Base-by-base conservation (phyloP, 306 rosid genomes). In the Medicago truncatula region DNA sequence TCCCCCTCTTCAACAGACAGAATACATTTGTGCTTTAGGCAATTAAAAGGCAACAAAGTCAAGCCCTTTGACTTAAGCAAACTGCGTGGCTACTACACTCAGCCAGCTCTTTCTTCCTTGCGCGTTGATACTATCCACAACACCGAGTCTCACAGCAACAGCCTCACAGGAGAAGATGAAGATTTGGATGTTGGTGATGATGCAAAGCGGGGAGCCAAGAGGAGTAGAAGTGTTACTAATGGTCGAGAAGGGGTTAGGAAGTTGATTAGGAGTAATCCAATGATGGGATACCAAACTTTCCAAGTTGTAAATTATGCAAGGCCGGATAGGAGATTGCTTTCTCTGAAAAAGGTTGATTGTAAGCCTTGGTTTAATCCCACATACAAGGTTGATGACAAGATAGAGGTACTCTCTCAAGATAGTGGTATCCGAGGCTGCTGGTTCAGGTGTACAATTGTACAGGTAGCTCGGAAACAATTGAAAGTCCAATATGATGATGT, bases 351-450 rank as follows among this genome's bases (percentile, higher is more conserved):
- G 75, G 82, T 78, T 53, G 86, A 86, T 23, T 83, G 77, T 81
- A 84, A 79, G 72, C 89, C 87, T 64, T 76, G 79, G 86, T 86
- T 76, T 82, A 77, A 70, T 70, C 75, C 82, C 63, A 59, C 49
- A 6, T 90, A 83, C 80, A 83, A 91, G 79, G 87, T 89, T 79
- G 85, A 88, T 65, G 92, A 89, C 81, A 90, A 90, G 88, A 85
- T 95, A 81, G 99, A 95, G 87, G 69, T 92, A 79, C 91, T 95
- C 63, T 92, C 97, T 89, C 99, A 92, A 83, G 99, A 95, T 83
- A 95, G 99, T 73, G 99, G 99, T 83, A 95, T 95, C 81, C 86
- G 97, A 78, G 99, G 99, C 77, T 95, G 99, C 88, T 95, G 99
- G 99, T 95, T 95, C 86, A 89, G 97, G 81, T 95, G 99, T 85